Base-by-base conservation (phyloP, 106 monocot genomes). In the Narthecium ossifragum region DNA sequence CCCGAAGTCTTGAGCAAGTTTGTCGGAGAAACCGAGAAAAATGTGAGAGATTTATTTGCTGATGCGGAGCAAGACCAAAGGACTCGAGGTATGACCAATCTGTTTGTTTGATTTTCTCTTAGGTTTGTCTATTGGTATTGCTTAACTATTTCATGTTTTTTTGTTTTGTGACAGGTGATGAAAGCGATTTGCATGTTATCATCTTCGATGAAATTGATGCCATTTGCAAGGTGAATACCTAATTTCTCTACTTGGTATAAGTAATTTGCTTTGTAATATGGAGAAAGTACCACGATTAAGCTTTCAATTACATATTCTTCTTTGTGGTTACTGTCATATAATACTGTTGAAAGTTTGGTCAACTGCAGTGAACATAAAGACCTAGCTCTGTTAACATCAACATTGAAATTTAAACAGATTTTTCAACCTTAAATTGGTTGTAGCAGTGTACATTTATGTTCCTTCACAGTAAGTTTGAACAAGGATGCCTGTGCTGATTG, bases 161-260 rank as follows among this genome's bases (percentile, higher is more conserved):
- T 34, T 26, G 46, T 55, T 13, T 10, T 34, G 27, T 52, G 73
- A 73, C 74, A 98, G 96, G 96, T 79, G 90, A 98, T 79, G 75
- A 98, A 57, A 98, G 96, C 67, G 96, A 98, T 36, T 74, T 98
- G 41, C 96, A 98, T 70, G 90, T 98, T 50, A 98, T 98, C 17
- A 98, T 98, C 49, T 98, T 98, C 72, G 96, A 98, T 79, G 96
- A 98, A 84, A 98, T 98, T 77, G 96, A 98, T 87, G 96, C 96
- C 53, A 98, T 98, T 69, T 98, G 96, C 51, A 98, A 98, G 96
- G 96, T 98, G 62, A 28, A 67, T 33, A 40, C 6, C 33, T 64
- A 23, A 25, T 64, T 9, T 17, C 29, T 18, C 28, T 22, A 26
- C 28, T 30, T 31, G n/a, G n/a, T n/a, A n/a, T n/a, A n/a, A n/a